A percentile compares a stretch with the other conserved stretches of the same genome.
Conservation (phyloP, 352 stramenopile species). For the Pythium dissotocum region DNA sequence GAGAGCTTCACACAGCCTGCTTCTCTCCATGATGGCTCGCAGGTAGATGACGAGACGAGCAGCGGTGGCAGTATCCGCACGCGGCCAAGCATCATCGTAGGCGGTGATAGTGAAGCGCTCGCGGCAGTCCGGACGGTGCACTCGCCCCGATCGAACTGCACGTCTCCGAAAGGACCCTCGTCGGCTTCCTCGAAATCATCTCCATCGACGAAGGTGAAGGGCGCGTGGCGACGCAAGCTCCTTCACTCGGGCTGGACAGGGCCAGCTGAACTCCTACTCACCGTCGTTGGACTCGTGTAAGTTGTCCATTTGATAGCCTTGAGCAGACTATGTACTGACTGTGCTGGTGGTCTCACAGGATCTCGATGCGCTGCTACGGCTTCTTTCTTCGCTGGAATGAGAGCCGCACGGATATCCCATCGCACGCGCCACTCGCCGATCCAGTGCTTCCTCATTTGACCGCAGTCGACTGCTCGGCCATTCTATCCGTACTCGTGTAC, state of each 20-base stretch:
- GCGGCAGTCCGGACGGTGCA: constrained; percentile 37
- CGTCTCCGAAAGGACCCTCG: neutral
- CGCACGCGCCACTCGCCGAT: constrained; percentile 31
- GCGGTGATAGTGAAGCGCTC: constrained; percentile 30
- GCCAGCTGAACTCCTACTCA: constrained; percentile 14
- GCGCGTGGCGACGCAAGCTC: constrained; percentile 27
- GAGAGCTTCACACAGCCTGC: constrained; percentile 38
- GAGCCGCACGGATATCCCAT: constrained; percentile 30
- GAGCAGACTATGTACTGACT: neutral
- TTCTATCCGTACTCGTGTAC: constrained; percentile 37
- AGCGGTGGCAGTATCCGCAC: constrained; percentile 10
- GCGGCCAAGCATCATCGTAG: constrained; percentile 34
- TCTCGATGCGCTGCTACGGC: constrained; percentile 32
- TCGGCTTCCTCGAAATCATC: neutral
- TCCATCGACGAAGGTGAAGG: neutral
- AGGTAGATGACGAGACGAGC: neutral
- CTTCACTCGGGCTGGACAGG: constrained; percentile 23
- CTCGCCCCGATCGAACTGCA: constrained; percentile 28
- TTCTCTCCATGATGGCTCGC: neutral
- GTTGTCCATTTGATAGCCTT: neutral
- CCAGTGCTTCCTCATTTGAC: constrained; percentile 30
- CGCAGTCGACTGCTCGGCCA: constrained; percentile 32
- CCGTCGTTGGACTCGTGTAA: constrained; percentile 11
- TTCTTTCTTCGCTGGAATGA: constrained; percentile 39
- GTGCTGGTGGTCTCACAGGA: constrained; percentile 10